Conservation (phyloP, 2,329 filamentous ascomycete genomes). For the Apiospora saccharicola region DNA sequence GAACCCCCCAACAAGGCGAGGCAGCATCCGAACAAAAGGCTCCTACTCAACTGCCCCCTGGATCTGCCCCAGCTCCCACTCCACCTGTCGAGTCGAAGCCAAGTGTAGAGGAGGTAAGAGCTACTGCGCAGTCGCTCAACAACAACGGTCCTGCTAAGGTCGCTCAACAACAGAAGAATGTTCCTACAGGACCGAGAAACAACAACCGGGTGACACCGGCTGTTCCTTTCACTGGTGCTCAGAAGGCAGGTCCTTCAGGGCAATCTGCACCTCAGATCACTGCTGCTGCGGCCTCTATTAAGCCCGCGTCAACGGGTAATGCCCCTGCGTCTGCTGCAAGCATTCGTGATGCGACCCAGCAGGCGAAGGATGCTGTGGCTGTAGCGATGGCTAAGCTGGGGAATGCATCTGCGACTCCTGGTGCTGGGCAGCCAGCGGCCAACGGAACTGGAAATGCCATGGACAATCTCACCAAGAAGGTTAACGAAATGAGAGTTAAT, state of each 20-base stretch:
- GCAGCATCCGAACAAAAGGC: constrained; percentile 63
- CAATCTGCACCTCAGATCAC: constrained; percentile 39
- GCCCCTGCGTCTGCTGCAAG: constrained; percentile 48
- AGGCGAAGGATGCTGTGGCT: constrained; percentile 79
- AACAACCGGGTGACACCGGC: constrained; percentile 68
- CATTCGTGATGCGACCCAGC: constrained; percentile 74
- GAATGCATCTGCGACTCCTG: constrained; percentile 43
- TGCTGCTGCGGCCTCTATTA: constrained; percentile 41
- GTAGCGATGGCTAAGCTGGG: constrained; percentile 79
- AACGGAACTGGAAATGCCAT: constrained; percentile 57
- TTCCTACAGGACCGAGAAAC: constrained; percentile 55
- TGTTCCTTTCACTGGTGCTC: constrained; percentile 65
- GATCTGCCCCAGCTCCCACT: constrained; percentile 59
- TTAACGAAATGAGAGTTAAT: constrained; percentile 78
- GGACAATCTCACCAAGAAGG: constrained; percentile 77
- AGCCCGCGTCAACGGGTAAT: constrained; percentile 48
- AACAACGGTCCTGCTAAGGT: constrained; percentile 38
- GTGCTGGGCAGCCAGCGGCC: constrained; percentile 35
- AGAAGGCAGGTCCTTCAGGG: constrained; percentile 36
- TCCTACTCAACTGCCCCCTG: constrained; percentile 51
- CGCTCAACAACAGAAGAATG: constrained; percentile 46
- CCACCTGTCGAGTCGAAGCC: constrained; percentile 76
- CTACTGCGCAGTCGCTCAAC: constrained; percentile 53
- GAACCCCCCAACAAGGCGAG: constrained; percentile 53
- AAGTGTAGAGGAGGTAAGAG: constrained; percentile 59